phyloP scores from a whole-genome alignment of 495 filamentous ascomycete species.

The Aeminium ludgeri region DNA sequence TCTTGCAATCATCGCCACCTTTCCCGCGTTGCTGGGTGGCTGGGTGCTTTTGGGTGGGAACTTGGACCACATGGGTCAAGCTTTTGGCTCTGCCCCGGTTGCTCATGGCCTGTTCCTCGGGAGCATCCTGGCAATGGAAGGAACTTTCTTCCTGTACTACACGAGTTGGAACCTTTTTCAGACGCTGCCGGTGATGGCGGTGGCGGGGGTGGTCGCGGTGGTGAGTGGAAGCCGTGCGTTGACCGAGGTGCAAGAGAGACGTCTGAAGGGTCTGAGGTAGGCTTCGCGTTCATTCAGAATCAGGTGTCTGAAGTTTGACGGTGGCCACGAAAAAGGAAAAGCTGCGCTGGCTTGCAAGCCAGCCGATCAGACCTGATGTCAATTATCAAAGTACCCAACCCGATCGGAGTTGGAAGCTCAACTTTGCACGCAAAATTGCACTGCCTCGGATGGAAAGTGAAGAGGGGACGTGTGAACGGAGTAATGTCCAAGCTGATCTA shows the following conservation, averaged over 20 bases:
- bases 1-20: slow-evolving; percentile 47
- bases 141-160: slow-evolving; percentile 90
- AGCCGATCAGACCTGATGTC: too few species aligned
- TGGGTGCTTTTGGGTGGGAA: slow-evolving; percentile 79
- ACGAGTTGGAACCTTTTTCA: slow-evolving; percentile 87
- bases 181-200: slow-evolving; percentile 53
- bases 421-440: too few species aligned
- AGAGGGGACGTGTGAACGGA: too few species aligned
- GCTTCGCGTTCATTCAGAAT: too few species aligned
- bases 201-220: slow-evolving; percentile 54
- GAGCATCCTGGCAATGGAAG: slow-evolving; percentile 72
- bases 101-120: slow-evolving; percentile 68
- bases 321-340: too few species aligned
- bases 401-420: too few species aligned
- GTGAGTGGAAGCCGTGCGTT: slow-evolving; percentile 83
- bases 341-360: too few species aligned
- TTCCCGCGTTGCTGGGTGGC: slow-evolving; percentile 53
- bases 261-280: slow-evolving; percentile 62
- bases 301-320: too few species aligned
- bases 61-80: slow-evolving; percentile 56
- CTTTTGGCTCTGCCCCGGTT: slow-evolving; percentile 53
- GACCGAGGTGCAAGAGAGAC: slow-evolving; percentile 75
- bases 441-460: too few species aligned
- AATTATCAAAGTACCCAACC: too few species aligned
- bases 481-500: too few species aligned